Conservation (phyloP, 1,284 basidiomycete species). For the Megacollybia platyphylla region DNA sequence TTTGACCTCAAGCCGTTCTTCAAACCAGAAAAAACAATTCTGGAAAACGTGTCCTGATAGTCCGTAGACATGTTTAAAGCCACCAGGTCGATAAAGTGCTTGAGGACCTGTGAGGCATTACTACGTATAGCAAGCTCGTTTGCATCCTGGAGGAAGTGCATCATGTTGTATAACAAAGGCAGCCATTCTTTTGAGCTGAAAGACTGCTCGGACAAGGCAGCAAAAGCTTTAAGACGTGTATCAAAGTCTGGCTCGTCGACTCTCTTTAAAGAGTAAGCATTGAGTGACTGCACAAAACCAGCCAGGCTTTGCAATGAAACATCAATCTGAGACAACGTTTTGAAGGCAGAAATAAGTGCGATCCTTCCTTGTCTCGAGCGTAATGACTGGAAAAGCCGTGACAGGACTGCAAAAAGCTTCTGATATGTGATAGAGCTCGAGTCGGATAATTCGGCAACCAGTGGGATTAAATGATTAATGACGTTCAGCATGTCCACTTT, state of each 20-base stretch:
- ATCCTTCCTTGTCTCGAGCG: slow-evolving; percentile 59
- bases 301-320: slow-evolving; percentile 34
- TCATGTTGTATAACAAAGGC: slow-evolving; percentile 74
- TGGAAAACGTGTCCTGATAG: slow-evolving; percentile 45
- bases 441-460: slow-evolving; percentile 57
- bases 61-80: slow-evolving; percentile 23
- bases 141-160: slow-evolving; percentile 83
- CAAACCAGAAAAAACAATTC: slow-evolving; percentile 71
- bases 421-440: slow-evolving; percentile 32
- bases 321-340: slow-evolving; percentile 42
- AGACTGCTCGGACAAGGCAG: slow-evolving; percentile 53
- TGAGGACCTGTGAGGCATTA: slow-evolving; percentile 69
- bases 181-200: slow-evolving; percentile 64
- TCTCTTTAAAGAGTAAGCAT: slow-evolving; percentile 75
- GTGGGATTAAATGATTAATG: slow-evolving; percentile 60
- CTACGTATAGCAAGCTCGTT: slow-evolving; percentile 83
- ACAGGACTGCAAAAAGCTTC: slow-evolving; percentile 56
- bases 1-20: slow-evolving; percentile 74
- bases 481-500: slow-evolving; percentile 82
- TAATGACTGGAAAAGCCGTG: slow-evolving; percentile 67
- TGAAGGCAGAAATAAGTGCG: slow-evolving; percentile 57
- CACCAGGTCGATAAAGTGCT: slow-evolving; percentile 65
- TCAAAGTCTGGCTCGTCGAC: slow-evolving; percentile 94
- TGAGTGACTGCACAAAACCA: slow-evolving; percentile 58
- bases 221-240: slow-evolving; percentile 70